Base-by-base conservation (phyloP, 305 asterid species). In the Fraxinus greggii region DNA sequence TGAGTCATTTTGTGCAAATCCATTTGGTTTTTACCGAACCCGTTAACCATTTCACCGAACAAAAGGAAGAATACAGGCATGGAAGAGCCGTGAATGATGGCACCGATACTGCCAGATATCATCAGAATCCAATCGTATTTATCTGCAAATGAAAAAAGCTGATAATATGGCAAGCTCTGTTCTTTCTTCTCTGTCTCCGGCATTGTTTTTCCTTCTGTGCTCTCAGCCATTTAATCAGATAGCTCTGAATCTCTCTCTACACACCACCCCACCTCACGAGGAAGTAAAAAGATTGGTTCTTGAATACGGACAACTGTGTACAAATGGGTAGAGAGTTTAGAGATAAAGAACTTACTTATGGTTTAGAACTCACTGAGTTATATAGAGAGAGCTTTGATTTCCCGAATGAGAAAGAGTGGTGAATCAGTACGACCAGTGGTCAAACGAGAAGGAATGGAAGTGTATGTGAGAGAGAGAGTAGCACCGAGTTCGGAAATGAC, bases 31-130 rank as follows among this genome's bases (percentile, higher is more conserved):
- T 97, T 92, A 4, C 98, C 99, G 28, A 97, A 97, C 7, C 98
- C 99, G 84, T 97, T 97, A n/a, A 97, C 95, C 98, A 97, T 93
- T 79, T 95, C 90, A 31, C 99, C 99, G 76, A 97, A 97, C 56
- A 97, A 90, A 54, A 97, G 87, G 81, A 97, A 97, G 94, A 97
- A 97, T 78, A 97, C 95, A 9, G 99, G 99, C 98, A 97, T 97
- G 74, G 99, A 90, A 40, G 98, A 93, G 35, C 99, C 99, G 84
- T 97, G 99, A 76, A 97, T 78, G 67, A 93, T 83, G 75, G 99
- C 99, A 15, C 99, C 99, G 63, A 95, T 29, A 84, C 93, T 97
- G 32, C 98, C 98, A 29, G 84, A 48, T n/a, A 81, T 82, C 98
- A 97, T 97, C 38, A 84, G 36, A 63, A 81, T 87, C 26, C 65